Base-by-base conservation (phyloP, 176 grass and related monocot species). In the Cenchrus purpureus region DNA sequence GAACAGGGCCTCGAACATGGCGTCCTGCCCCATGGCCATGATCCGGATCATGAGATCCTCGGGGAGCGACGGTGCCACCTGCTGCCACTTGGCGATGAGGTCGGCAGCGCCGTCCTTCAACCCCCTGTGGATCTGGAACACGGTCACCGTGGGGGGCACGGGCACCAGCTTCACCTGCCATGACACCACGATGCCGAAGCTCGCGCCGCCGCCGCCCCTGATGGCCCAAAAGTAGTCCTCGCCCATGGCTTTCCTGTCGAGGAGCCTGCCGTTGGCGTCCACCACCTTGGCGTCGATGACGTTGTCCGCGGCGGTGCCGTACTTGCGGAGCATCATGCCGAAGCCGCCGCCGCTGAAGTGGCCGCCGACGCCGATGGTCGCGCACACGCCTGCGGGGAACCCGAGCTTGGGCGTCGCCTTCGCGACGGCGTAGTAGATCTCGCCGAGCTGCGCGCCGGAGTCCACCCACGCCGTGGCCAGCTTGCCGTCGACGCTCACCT, bases 321-420 rank as follows among this genome's bases (percentile, higher is more conserved):
- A 82, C 64, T 85, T 97, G 63, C 94, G 83, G 31, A 68, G 44
- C 80, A 97, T 20, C 55, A 88, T 69, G 45, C 92, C 90, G 11
- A 94, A 77, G 16, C 86, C 92, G 22, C 94, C 92, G 40, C 94
- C 94, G 62, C 79, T 97, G 70, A 97, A 77, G 57, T 93, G 83
- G 20, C 91, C 91, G 9, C 94, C 91, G 0, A 92, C 87, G 51
- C 92, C 89, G 19, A 97, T 75, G 6, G 94, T 92, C 31, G 87
- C 46, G 68, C 92, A 97, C 25, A 88, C 51, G 15, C 94, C 94
- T 1, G 87, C 80, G 1, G 94, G 87, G 84, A 92, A 92, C 4
- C 63, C 90, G 7, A 82, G 1, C 10, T 4, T 56, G 3, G 74
- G 31, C 17, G 59, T 80, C 13, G 12, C 31, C 77, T 81, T 85